Conservation (phyloP, 768 basidiomycete species). For the Boletus insuetus region DNA sequence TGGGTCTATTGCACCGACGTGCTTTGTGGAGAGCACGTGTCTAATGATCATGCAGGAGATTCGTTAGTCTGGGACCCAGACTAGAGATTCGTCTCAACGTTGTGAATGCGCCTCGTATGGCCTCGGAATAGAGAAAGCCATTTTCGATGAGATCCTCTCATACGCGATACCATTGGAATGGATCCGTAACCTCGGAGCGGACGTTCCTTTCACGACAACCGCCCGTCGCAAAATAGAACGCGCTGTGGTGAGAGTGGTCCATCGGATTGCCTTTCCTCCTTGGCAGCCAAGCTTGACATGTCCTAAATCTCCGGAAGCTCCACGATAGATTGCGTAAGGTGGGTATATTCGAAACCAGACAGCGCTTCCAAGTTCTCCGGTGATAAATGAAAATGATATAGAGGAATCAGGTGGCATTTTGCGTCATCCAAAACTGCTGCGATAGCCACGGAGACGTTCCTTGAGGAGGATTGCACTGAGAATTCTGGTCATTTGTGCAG, state of each 20-base stretch:
- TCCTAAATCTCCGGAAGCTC: slow-evolving; percentile 3
- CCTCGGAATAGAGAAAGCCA: not conserved
- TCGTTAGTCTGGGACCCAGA: too few species aligned
- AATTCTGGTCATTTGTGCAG: slow-evolving; percentile 8
- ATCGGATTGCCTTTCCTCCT: slow-evolving; percentile 12
- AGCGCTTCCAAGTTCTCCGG: slow-evolving; percentile 10
- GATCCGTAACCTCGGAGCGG: slow-evolving; percentile 1
- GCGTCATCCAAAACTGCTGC: slow-evolving; percentile 16
- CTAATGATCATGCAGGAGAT: not conserved
- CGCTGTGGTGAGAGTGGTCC: not conserved
- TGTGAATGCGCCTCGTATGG: slow-evolving; percentile 1
- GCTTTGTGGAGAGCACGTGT: slow-evolving; percentile 7
- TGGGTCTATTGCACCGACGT: slow-evolving; percentile 5
- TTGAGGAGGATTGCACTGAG: slow-evolving; percentile 24
- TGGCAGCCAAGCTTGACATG: not conserved
- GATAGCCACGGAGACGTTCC: slow-evolving; percentile 21
- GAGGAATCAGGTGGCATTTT: slow-evolving; percentile 7
- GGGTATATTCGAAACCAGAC: slow-evolving; percentile 19
- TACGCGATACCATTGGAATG: not conserved
- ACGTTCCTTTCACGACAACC: not conserved
- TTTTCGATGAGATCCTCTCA: slow-evolving; percentile 11
- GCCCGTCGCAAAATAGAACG: slow-evolving; percentile 9
- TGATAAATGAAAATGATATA: slow-evolving; percentile 28
- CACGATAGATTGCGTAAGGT: slow-evolving; percentile 20
- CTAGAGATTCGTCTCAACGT: not conserved